Percentiles rank a stretch among this genome's conserved stretches.
These are phyloP conservation scores for Fusarium cyanostomum DNA, from an alignment of 2,329 filamentous ascomycete genomes.

Conservation along the genomic window DNA sequence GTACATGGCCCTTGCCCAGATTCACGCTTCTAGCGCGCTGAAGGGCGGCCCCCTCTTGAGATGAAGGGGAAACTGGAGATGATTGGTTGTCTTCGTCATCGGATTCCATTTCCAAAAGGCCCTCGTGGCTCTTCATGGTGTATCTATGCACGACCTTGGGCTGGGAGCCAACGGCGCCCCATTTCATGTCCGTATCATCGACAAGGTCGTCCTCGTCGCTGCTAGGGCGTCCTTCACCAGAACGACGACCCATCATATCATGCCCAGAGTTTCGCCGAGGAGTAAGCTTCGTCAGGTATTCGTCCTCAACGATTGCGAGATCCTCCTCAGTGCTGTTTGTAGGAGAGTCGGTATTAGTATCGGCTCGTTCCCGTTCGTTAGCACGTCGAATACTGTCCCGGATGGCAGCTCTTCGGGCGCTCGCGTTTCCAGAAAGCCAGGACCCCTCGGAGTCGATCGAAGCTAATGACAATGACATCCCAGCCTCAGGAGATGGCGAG, in stretches of 20 bases:
- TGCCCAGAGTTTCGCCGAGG: slow-evolving; percentile 40
- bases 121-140: slow-evolving; percentile 63
- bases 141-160: slow-evolving; percentile 69
- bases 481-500: slow-evolving; percentile 62
- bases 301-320: slow-evolving; percentile 70
- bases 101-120: slow-evolving; percentile 56
- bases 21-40: slow-evolving; percentile 78
- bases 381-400: slow-evolving; percentile 50
- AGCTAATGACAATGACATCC: slow-evolving; percentile 86
- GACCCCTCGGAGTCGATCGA: slow-evolving; percentile 96
- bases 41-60: slow-evolving; percentile 51
- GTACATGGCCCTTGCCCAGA: slow-evolving; percentile 70
- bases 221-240: slow-evolving; percentile 63
- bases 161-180: slow-evolving; percentile 60
- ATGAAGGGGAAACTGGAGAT: slow-evolving; percentile 43
- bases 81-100: slow-evolving; percentile 46
- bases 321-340: slow-evolving; percentile 69
- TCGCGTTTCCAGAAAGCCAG: slow-evolving; percentile 85
- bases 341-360: slow-evolving; percentile 52
- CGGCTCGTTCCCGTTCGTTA: slow-evolving; percentile 42
- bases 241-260: slow-evolving; percentile 52
- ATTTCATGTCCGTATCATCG: slow-evolving; percentile 57
- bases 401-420: slow-evolving; percentile 59
- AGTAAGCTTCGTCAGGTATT: slow-evolving; percentile 70
- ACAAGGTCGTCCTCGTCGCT: slow-evolving; percentile 66